phyloP scores from a whole-genome alignment of 2,329 filamentous ascomycete species.

The Achaetomium macrosporum region DNA sequence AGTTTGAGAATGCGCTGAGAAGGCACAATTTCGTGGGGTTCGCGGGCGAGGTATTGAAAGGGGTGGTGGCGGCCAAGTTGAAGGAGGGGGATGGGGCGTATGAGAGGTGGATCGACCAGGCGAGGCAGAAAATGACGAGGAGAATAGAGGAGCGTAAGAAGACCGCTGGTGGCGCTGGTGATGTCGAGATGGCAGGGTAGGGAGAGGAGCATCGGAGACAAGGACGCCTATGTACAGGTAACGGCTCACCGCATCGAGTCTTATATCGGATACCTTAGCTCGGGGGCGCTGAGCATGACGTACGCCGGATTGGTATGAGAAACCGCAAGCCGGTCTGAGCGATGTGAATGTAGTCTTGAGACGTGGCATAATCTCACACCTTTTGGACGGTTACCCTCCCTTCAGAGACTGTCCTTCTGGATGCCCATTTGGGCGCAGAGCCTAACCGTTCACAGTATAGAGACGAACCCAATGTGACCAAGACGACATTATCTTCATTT shows the following conservation, averaged over 20 bases:
- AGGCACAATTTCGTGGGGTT: slow-evolving; percentile 97
- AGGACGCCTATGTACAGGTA: background rate
- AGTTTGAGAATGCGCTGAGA: slow-evolving; percentile 89
- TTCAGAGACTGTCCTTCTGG: too few relatives aligned
- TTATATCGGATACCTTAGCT: too few relatives aligned
- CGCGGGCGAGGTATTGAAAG: slow-evolving; percentile 82
- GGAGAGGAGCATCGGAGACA: background rate
- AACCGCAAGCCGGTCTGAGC: too few relatives aligned
- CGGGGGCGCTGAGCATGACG: too few relatives aligned
- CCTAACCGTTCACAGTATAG: background rate
- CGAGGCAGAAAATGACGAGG: slow-evolving; percentile 28
- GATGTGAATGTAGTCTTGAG: too few relatives aligned
- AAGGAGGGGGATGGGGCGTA: slow-evolving; percentile 60
- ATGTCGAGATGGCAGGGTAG: slow-evolving; percentile 30
- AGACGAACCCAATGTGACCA: slow-evolving; percentile 5
- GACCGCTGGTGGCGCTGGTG: slow-evolving; percentile 23
- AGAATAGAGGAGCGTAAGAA: slow-evolving; percentile 31
- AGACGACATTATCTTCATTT: slow-evolving; percentile 17
- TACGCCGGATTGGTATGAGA: too few relatives aligned
- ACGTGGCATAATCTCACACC: too few relatives aligned
- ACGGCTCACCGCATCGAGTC: background rate
- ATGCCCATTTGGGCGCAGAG: too few relatives aligned
- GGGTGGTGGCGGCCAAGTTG: slow-evolving; percentile 71
- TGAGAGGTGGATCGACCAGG: slow-evolving; percentile 66
- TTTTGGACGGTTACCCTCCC: too few relatives aligned